These are phyloP conservation scores for Diddensiella santjacobensis DNA, from an alignment of 805 yeast genomes.

Conservation along the genomic window DNA sequence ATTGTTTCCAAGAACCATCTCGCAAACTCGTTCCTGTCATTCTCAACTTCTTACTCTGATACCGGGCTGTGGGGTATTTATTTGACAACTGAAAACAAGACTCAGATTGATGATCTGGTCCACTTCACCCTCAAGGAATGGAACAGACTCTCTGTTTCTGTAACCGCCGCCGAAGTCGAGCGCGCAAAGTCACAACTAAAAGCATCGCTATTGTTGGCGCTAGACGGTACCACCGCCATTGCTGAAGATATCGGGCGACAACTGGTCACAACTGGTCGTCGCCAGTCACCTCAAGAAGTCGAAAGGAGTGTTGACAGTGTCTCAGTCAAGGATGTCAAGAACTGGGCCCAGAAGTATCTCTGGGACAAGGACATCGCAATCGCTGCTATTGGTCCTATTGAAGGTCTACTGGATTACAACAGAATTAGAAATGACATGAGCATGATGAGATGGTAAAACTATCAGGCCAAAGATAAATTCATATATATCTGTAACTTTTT, in stretches of 20 bases:
- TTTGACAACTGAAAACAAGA: conserved; percentile 73
- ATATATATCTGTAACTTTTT: too few species aligned
- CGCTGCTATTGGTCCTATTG: conserved; percentile 86
- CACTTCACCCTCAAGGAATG: conserved; percentile 82
- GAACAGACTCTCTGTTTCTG: conserved; percentile 79
- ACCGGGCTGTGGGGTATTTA: conserved; percentile 98
- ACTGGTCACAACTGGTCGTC: conserved; percentile 85
- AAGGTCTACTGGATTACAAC: conserved; percentile 62
- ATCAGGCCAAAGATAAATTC: too few species aligned
- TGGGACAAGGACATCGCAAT: conserved; percentile 77
- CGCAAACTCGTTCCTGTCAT: conserved; percentile 94
- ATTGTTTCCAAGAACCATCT: conserved; percentile 59
- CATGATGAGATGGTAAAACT: conserved; percentile 36
- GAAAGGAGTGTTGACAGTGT: conserved; percentile 73
- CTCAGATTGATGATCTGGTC: conserved; percentile 61
- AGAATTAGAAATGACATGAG: conserved; percentile 52
- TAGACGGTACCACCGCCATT: conserved; percentile 92
- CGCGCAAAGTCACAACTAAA: conserved; percentile 93
- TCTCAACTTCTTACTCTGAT: conserved; percentile 95
- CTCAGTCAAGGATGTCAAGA: conserved; percentile 70
- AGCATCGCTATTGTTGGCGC: conserved; percentile 81
- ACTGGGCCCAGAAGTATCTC: conserved; percentile 84
- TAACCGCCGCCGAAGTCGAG: conserved; percentile 81
- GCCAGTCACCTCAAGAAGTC: conserved; percentile 69
- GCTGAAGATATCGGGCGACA: conserved; percentile 99